Base-by-base conservation (phyloP, 352 stramenopile genomes). In the Globisporangium emineosum region DNA sequence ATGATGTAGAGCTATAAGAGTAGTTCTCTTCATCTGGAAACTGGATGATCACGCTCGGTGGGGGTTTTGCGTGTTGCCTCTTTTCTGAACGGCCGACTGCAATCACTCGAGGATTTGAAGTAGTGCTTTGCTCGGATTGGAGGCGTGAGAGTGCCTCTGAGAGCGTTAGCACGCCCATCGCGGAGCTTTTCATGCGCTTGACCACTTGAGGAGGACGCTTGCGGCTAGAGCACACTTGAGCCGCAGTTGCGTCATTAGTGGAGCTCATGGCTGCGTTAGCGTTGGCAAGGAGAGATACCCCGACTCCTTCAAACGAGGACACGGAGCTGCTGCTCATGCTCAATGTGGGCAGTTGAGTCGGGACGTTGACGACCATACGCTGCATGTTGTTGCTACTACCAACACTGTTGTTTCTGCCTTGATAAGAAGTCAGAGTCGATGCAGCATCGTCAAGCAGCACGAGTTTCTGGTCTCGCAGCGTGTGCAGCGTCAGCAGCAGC, bases 81-180 rank as follows among this genome's bases (percentile, higher is more conserved):
- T 62, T 35, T 51, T 32, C 7, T 33, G 9, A 32, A 9, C 30
- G 8, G 13, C n/a, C 30, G n/a, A 9, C 23, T 55, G 52, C 21
- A 19, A 15, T 50, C 40, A 9, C 52, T 25, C 23, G 30, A 19
- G n/a, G 5, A 3, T 6, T 42, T 8, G 19, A 9, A 19, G 42
- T 33, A n/a, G 32, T 30, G 30, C 1, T 9, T 0, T 64, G n/a
- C 40, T 60, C 57, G 6, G 27, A 61, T 32, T 65, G 50, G 29
- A 64, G 61, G 32, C 35, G 35, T 2, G 37, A 25, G 45, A 69
- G 56, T 6, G 53, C 60, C 15, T 70, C 65, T 2, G 60, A 70
- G 33, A 70, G 60, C 27, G 65, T 70, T n/a, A 70, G 15, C 21
- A 67, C 45, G 3, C 53, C 65, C 5, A 67, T 21, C 1, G 50